Evolutionary conservation across 2,329 filamentous ascomycete genomes (phyloP), one percentile per base, ranked within the genome.

Genomic region (Trematosphaeria pertusa): DNA sequence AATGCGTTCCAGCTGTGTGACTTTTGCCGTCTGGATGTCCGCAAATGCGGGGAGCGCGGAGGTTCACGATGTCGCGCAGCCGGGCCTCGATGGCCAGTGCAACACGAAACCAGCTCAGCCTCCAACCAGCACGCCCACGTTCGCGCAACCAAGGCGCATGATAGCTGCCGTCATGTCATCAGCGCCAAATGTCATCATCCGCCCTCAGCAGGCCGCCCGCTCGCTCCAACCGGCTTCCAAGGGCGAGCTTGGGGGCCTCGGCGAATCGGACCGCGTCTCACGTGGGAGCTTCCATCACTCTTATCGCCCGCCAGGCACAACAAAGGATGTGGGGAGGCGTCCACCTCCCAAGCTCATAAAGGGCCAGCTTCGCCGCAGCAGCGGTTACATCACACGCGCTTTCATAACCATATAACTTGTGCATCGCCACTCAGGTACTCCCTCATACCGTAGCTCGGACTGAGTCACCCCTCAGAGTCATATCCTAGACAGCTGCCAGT

Each of bases 381-480:
- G 30, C 31, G 17, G 9, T 20, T 40, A 7, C 34, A 50, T 59
- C 59, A 59, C 48, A 52, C 58, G 57, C 55, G 44, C 35, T 54
- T 52, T 50, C 54, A 58, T 51, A 52, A 57, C 40, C 50, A 43
- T 43, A 51, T 54, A 54, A 51, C 50, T 49, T 24, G 48, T 59
- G 60, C 64, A 62, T 66, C 63, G 64, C 62, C 62, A 64, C 64
- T 28, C 24, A 7, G 12, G 53, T 52, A 56, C 50, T 52, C 44
- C 36, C 35, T 38, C 37, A 35, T 50, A 34, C 44, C 50, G 47
- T 46, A 58, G 48, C 44, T 52, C 47, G 39, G 43, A 56, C 59
- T 70, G 65, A 70, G 61, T 69, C 65, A 70, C 63, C 54, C 48
- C 48, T 52, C 40, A 50, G 61, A 70, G 67, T 70, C 67, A 70